These are phyloP conservation scores for Mycena belliarum DNA, from an alignment of 768 basidiomycete genomes.

Conservation along the genomic window DNA sequence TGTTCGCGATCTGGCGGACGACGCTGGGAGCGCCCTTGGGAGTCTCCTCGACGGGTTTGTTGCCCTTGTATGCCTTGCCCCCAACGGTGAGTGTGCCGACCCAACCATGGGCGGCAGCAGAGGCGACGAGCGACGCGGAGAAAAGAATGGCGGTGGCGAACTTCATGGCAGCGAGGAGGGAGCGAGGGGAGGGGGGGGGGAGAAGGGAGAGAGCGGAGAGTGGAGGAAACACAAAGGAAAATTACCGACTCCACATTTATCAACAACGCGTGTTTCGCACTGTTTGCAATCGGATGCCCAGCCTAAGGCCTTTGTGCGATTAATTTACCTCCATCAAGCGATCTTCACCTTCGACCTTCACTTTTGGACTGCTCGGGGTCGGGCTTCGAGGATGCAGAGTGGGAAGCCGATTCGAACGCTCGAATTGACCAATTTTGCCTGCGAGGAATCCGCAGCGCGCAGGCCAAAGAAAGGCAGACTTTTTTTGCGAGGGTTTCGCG, in stretches of 20 bases:
- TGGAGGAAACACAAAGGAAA: not conserved
- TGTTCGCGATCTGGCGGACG: constrained; percentile 22
- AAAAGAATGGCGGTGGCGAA: not conserved
- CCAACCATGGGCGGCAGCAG: constrained; percentile 21
- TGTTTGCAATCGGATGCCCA: not conserved
- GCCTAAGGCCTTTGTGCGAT: not conserved
- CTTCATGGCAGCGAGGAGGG: constrained; percentile 2
- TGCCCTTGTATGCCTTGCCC: constrained; percentile 9
- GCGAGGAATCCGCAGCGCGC: too few relatives aligned
- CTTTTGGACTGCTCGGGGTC: not conserved
- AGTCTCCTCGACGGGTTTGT: constrained; percentile 7
- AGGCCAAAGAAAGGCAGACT: too few relatives aligned
- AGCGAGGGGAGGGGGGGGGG: not conserved
- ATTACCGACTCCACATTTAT: not conserved
- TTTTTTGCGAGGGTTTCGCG: too few relatives aligned
- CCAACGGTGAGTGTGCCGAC: constrained; percentile 9
- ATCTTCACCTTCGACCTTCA: too few relatives aligned
- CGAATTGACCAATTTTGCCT: too few relatives aligned
- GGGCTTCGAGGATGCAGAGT: not conserved
- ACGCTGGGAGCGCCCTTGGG: not conserved
- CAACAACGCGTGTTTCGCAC: not conserved
- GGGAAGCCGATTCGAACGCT: too few relatives aligned
- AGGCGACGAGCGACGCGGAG: constrained; percentile 12
- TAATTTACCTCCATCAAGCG: not conserved
- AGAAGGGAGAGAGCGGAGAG: not conserved